Evolutionary conservation across 768 basidiomycete genomes (phyloP).

Genomic region (Boletus subparvulus): DNA sequence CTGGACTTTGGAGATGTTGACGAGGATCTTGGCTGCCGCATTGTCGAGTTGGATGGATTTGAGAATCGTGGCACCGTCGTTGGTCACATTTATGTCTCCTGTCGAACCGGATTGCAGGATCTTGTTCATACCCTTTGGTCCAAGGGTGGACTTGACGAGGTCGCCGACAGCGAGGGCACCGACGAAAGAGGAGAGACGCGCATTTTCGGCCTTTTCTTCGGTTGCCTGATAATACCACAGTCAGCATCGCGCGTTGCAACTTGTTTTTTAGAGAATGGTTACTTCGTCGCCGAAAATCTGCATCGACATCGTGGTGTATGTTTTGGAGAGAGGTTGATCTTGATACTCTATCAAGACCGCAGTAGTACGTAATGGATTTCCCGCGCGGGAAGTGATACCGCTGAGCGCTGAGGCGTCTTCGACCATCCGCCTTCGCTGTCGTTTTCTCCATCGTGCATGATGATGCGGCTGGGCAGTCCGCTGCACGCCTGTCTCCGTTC

Average conservation of each 20-base stretch:
- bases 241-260: not conserved
- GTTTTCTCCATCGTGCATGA: not conserved
- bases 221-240: slow-evolving; percentile 53
- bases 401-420: no score
- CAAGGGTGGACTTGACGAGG: slow-evolving; percentile 96
- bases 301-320: slow-evolving; percentile 42
- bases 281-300: slow-evolving; percentile 72
- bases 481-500: not conserved
- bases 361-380: not conserved
- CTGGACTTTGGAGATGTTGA: slow-evolving; percentile 99
- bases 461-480: not conserved
- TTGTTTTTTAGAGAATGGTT: not conserved
- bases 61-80: slow-evolving; percentile 98
- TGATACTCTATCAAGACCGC: not conserved
- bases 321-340: not conserved
- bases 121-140: slow-evolving; percentile 99
- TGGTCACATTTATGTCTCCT: slow-evolving; percentile 94
- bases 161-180: slow-evolving; percentile 97
- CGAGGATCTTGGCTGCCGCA: slow-evolving; percentile 97
- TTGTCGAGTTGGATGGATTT: slow-evolving; percentile 98
- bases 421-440: not conserved
- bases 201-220: slow-evolving; percentile 97
- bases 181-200: slow-evolving; percentile 96
- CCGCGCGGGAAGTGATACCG: no score
- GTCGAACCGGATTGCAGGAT: slow-evolving; percentile 90